A percentile compares a stretch with the other conserved stretches of the same genome.
These are phyloP conservation scores for Leccinum huronense DNA, from an alignment of 1,284 basidiomycete species.

Conservation along the genomic window DNA sequence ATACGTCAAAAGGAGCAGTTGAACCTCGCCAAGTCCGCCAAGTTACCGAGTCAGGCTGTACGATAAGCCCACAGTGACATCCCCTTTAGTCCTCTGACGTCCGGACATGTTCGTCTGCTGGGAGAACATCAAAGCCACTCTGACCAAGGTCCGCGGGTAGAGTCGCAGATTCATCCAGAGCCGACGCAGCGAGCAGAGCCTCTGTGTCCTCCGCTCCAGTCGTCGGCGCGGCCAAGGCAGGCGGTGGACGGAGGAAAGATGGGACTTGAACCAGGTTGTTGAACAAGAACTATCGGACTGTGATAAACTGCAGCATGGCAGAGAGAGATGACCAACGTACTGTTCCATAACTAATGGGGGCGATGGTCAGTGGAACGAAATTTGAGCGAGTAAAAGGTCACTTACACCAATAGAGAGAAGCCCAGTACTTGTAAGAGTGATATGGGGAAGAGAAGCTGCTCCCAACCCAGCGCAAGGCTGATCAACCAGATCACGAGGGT, in stretches of 20 bases:
- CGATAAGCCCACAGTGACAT: background rate
- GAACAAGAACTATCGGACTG: slow-evolving; percentile 62
- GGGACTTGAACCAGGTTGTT: slow-evolving; percentile 71
- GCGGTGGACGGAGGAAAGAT: slow-evolving; percentile 48
- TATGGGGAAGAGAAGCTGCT: slow-evolving; percentile 78
- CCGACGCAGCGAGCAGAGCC: slow-evolving; percentile 43
- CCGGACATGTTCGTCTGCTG: slow-evolving; percentile 47
- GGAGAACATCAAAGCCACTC: slow-evolving; percentile 70
- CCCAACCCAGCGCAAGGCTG: slow-evolving; percentile 90
- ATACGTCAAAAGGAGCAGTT: slow-evolving; percentile 2
- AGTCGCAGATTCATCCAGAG: slow-evolving; percentile 69
- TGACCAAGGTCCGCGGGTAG: slow-evolving; percentile 72
- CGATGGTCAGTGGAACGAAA: slow-evolving; percentile 13
- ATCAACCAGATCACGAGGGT: slow-evolving; percentile 92
- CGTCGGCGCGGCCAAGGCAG: slow-evolving; percentile 33
- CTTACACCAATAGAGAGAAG: slow-evolving; percentile 86
- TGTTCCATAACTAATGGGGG: slow-evolving; percentile 52
- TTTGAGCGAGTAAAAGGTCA: slow-evolving; percentile 31
- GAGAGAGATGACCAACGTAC: slow-evolving; percentile 36
- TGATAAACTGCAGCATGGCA: slow-evolving; percentile 13
- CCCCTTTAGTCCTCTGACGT: slow-evolving; percentile 15
- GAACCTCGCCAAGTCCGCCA: background rate
- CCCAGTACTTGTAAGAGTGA: slow-evolving; percentile 86
- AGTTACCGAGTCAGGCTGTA: background rate
- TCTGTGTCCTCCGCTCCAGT: slow-evolving; percentile 51